Evolutionary conservation across 2,329 filamentous ascomycete genomes (phyloP).

Genomic region (Scedosporium aurantiacum): DNA sequence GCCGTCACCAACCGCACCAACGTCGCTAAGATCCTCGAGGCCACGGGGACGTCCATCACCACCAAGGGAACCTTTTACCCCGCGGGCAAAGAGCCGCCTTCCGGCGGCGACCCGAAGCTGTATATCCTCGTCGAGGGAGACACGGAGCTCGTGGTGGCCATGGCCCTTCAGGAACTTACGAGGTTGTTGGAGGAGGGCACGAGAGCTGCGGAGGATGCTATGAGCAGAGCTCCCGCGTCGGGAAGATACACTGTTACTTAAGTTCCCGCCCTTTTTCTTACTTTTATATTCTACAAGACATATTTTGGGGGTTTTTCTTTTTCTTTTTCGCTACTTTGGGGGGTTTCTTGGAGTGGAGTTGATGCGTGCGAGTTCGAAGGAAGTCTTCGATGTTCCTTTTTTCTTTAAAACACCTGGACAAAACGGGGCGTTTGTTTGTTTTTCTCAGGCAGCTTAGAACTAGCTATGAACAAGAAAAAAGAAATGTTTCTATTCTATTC

Average conservation of each 20-base stretch:
- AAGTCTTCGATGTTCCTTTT: no score
- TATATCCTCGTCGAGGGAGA: constrained; percentile 98
- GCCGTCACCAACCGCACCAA: constrained; percentile 97
- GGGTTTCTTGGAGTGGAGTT: background rate
- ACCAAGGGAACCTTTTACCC: constrained; percentile 91
- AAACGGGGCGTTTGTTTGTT: no score
- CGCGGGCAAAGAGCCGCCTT: constrained; percentile 65
- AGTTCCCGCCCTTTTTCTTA: background rate
- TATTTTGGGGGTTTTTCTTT: background rate
- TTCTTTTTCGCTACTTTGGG: background rate
- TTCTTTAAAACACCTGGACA: no score
- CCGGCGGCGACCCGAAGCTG: constrained; percentile 76
- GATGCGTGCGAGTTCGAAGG: no score
- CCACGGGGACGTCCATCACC: constrained; percentile 90
- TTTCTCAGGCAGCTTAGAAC: no score
- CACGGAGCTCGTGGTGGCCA: constrained; percentile 82
- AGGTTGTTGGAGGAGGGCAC: constrained; percentile 83
- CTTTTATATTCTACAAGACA: background rate
- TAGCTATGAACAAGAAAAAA: background rate
- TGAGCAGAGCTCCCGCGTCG: constrained; percentile 64
- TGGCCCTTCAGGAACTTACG: constrained; percentile 83
- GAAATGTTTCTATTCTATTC: no score
- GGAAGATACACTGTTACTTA: constrained; percentile 74
- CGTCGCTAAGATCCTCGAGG: constrained; percentile 93
- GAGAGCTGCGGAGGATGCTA: constrained; percentile 77